A percentile compares a stretch with the other conserved stretches of the same genome.
phyloP scores from a whole-genome alignment of 768 basidiomycete species.

The Boletus insuetus region DNA sequence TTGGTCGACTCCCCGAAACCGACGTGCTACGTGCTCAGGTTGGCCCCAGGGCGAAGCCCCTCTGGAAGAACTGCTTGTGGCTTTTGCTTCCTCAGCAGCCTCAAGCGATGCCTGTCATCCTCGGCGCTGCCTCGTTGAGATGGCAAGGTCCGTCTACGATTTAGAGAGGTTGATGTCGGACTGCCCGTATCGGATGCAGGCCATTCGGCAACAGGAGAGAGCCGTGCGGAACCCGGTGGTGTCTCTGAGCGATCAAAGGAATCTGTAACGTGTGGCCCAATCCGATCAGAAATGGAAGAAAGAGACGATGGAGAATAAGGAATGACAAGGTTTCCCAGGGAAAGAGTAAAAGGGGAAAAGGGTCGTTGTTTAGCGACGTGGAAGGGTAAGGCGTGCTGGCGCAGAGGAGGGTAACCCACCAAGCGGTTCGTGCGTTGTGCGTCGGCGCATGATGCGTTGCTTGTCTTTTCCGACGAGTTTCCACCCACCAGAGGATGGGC shows the following conservation, averaged over 20 bases:
- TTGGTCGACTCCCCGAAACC: not conserved
- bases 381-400: constrained; percentile 29
- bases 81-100: constrained; percentile 53
- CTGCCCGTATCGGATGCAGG: constrained; percentile 32
- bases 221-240: constrained; percentile 33
- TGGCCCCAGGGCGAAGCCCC: constrained; percentile 18
- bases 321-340: not conserved
- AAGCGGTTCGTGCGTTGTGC: constrained; percentile 51
- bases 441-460: constrained; percentile 48
- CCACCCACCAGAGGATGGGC: constrained; percentile 50
- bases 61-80: constrained; percentile 35
- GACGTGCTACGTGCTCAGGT: constrained; percentile 20
- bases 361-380: constrained; percentile 26
- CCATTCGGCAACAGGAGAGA: constrained; percentile 50
- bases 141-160: constrained; percentile 67
- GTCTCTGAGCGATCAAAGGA: constrained; percentile 15
- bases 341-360: constrained; percentile 6
- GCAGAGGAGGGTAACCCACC: constrained; percentile 35
- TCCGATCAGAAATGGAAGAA: constrained; percentile 11
- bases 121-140: constrained; percentile 23
- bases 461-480: constrained; percentile 43
- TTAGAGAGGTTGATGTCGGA: constrained; percentile 33
- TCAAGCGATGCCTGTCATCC: constrained; percentile 37
- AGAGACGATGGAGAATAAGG: constrained; percentile 4
- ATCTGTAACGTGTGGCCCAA: constrained; percentile 18